Base-by-base conservation (phyloP, 805 yeast genomes). In the Kockiozyma suomiensis region DNA sequence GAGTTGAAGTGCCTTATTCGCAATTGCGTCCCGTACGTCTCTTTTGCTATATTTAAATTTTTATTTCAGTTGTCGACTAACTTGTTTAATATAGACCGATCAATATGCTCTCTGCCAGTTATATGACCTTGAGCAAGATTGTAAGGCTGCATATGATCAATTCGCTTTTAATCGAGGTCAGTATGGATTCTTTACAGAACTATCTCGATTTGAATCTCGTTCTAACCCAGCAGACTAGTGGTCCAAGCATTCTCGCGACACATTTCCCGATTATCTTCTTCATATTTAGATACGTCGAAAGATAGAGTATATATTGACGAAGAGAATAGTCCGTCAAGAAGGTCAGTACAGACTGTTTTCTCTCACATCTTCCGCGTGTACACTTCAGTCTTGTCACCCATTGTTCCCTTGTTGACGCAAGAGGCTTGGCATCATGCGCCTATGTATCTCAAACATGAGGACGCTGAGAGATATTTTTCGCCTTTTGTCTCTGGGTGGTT, bases 221-320 rank as follows among this genome's bases (percentile, higher is more conserved):
- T 17, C 51, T 50, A 42, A 25, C 46, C 19, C 26, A 4, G 33
- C 33, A 8, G 5, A n/a, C n/a, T 61, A 56, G 87, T 88, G 6
- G 80, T 90, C 30, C 86, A 86, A 59, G 81, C 81, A 4, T 68
- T 91, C 10, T 86, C 87, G 66, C 81, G 82, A 57, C 91, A 90
- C 70, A 80, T 91, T 79, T 80, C 82, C 23, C 85, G 84, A 21
- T 78, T 92, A 57, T 90, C 97, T 21, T 83, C 97, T 0, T 77
- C 86, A 32, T 94, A 93, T 73, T 91, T 94, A 73, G 96, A 90
- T 69, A 80, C 89, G 30, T 82, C 87, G 41, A 94, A 94, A 70
- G 98, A 94, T 70, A 78, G 87, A 50, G 78, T 94, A 17, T 94
- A 94, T 72, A 87, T 96, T 0, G 94, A 88, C 62, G 64, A 72